phyloP scores from a whole-genome alignment of 352 stramenopile genomes.

The Pythium biforme region DNA sequence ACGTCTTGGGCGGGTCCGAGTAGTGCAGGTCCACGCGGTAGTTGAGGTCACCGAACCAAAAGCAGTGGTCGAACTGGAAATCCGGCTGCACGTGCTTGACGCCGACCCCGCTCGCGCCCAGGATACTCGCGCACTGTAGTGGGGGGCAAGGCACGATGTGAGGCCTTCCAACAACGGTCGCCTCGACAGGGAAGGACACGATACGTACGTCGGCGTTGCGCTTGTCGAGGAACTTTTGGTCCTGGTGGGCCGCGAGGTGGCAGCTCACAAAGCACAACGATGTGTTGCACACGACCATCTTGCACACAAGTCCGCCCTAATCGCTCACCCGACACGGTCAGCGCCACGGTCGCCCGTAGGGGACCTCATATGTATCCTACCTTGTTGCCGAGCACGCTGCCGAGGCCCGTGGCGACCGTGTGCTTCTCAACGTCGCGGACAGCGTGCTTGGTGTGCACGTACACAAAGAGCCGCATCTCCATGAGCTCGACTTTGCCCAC shows the following conservation, averaged over 20 bases:
- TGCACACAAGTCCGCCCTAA: constrained; percentile 77
- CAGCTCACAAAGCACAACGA: constrained; percentile 87
- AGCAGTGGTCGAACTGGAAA: constrained; percentile 84
- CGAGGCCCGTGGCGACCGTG: constrained; percentile 69
- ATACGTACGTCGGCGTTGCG: constrained; percentile 78
- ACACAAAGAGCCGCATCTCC: constrained; percentile 80
- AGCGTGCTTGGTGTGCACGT: constrained; percentile 57
- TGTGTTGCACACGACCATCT: constrained; percentile 71
- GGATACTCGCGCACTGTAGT: constrained; percentile 67
- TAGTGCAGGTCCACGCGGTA: constrained; percentile 82
- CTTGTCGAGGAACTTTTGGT: constrained; percentile 84
- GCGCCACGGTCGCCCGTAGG: background rate
- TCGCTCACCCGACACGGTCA: background rate
- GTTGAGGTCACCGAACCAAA: constrained; percentile 88
- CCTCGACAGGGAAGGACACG: too few relatives aligned
- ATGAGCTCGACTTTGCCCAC: constrained; percentile 76
- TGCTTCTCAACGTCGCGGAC: constrained; percentile 67
- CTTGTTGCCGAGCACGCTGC: constrained; percentile 84
- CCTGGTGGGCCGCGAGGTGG: constrained; percentile 81
- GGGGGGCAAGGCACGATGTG: too few relatives aligned
- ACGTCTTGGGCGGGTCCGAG: constrained; percentile 17
- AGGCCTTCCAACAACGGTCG: too few relatives aligned
- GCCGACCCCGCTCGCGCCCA: constrained; percentile 51
- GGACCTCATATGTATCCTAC: constrained; percentile 24
- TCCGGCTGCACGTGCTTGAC: constrained; percentile 71